Evolutionary conservation across 2,329 filamentous ascomycete genomes (phyloP), one percentile per base, ranked within the genome.

Genomic region (Alternaria ethzedia): DNA sequence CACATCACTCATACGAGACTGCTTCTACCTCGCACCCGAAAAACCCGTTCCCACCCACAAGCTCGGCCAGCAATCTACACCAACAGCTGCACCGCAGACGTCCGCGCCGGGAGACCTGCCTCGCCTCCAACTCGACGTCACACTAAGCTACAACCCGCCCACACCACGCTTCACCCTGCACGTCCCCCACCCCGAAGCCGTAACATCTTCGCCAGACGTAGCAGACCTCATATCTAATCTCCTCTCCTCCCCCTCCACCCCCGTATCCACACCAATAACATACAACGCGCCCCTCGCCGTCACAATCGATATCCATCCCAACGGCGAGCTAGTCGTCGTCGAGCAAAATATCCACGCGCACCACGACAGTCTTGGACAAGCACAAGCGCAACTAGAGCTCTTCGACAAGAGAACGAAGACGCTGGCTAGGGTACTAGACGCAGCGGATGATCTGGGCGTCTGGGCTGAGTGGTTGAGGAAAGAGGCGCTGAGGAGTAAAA

Each of bases 1-100:
- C 5, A 88, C 88, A 2, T 87, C 84, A 0, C 79, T 96, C 3
- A 83, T 95, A 4, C 82, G 85, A 59, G 87, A 86, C 54, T 88
- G 86, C 60, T 91, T 93, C 71, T 67, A 63, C 57, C 61, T 68
- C 12, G 63, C 61, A 17, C 57, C 60, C 11, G 83, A 82, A 36
- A 73, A 80, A 43, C 36, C 77, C 72, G 7, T 67, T 70, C 10
- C 32, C 59, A 68, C 46, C 41, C 66, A 23, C 41, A 61, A 28
- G 49, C 67, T 68, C 2, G 49, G 52, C 11, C 45, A 61, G 25
- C 61, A 50, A 7, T 54, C 74, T 66, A 52, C 72, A 61, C 63
- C 69, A 12, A 71, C 66, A 3, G 44, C 36, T 12, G 70, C 61
- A 6, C 62, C 30, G 2, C 25, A 13, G 47, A 54, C 25, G 6